These are phyloP conservation scores for Apiospora saccharicola DNA, from an alignment of 2,329 filamentous ascomycete species.

Conservation along the genomic window DNA sequence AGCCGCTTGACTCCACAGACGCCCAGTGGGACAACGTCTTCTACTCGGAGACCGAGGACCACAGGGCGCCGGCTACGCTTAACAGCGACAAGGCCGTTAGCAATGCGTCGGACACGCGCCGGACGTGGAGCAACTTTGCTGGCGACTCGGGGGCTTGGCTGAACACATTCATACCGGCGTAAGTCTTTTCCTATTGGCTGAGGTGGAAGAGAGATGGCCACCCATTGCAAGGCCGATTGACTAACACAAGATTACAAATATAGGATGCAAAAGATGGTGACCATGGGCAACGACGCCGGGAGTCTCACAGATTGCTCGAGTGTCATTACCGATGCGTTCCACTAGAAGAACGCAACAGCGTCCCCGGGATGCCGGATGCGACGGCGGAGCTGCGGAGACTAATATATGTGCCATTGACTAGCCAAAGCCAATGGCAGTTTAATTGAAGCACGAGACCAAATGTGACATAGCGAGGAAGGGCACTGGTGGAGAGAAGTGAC, in stretches of 20 bases:
- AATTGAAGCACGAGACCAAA: neutral
- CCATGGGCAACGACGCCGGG: conserved; percentile 35
- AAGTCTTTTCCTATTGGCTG: conserved; percentile 28
- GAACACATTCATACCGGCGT: conserved; percentile 38
- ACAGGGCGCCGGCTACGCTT: conserved; percentile 34
- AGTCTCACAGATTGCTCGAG: conserved; percentile 38
- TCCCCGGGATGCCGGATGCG: neutral
- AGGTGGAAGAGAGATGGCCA: neutral
- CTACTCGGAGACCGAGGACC: conserved; percentile 50
- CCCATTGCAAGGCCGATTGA: neutral
- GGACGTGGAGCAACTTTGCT: conserved; percentile 36
- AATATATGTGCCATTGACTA: neutral
- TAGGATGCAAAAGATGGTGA: conserved; percentile 40
- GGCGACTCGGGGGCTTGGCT: conserved; percentile 35
- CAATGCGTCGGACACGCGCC: conserved; percentile 35
- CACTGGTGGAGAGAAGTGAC: neutral
- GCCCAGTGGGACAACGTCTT: conserved; percentile 59
- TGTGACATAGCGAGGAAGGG: neutral
- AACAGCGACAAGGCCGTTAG: conserved; percentile 37
- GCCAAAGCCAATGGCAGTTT: neutral
- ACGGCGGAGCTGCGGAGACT: conserved; percentile 16
- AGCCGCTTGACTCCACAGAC: conserved; percentile 56
- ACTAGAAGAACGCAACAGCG: neutral
- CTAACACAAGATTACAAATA: neutral
- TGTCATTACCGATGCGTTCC: conserved; percentile 32